Conservation (phyloP, 2,329 filamentous ascomycete genomes). For the Claviceps sp. region DNA sequence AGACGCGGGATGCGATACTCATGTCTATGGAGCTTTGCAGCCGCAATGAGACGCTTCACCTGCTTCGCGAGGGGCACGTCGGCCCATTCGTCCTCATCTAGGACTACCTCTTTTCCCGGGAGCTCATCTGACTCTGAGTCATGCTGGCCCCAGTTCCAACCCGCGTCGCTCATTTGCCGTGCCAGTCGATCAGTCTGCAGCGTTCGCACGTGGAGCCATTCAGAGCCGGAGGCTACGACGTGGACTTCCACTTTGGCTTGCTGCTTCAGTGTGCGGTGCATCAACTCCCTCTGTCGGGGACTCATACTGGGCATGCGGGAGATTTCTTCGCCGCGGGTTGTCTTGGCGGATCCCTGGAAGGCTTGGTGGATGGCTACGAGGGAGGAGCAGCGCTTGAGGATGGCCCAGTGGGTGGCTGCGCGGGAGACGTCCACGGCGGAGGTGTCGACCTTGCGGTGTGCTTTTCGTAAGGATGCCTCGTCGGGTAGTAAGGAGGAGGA, state of each 20-base stretch:
- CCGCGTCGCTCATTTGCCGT: conserved; percentile 26
- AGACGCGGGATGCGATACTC: conserved; percentile 24
- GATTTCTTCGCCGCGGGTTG: conserved; percentile 13
- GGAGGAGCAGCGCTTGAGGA: conserved; percentile 18
- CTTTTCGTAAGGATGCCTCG: too few species aligned
- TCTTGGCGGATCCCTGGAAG: conserved; percentile 19
- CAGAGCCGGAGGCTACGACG: conserved; percentile 20
- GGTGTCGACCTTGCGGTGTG: conserved; percentile 13
- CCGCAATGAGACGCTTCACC: conserved; percentile 20
- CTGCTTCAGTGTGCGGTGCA: conserved; percentile 20
- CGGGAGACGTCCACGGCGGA: conserved; percentile 13
- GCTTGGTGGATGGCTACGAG: conserved; percentile 19
- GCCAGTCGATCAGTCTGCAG: conserved; percentile 20
- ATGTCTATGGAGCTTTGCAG: conserved; percentile 22
- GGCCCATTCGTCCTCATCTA: conserved; percentile 20
- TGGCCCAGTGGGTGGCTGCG: conserved; percentile 16
- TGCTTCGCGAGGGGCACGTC: conserved; percentile 21
- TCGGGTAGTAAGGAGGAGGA: too few species aligned
- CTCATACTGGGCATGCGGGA: conserved; percentile 4
- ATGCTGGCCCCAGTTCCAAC: conserved; percentile 28
- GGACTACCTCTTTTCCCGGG: conserved; percentile 10
- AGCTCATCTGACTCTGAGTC: conserved; percentile 5
- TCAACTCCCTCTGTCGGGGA: conserved; percentile 14
- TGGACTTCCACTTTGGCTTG: conserved; percentile 21
- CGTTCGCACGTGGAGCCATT: conserved; percentile 22